Conservation (phyloP, 352 stramenopile genomes). For the Halophytophthora polymorphica region DNA sequence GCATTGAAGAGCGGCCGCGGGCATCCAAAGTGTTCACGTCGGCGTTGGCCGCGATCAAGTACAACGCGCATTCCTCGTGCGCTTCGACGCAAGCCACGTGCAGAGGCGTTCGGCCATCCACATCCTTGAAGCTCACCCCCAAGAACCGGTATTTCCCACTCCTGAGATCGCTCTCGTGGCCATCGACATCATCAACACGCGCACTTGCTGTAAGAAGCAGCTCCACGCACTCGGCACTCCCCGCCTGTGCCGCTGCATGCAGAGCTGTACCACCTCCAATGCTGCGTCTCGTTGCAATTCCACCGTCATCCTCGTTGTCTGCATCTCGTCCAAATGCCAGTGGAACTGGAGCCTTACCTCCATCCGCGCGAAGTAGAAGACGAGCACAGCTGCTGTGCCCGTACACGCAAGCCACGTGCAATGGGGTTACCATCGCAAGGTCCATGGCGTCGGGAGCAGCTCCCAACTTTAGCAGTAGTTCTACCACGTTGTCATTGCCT, state of each 20-base stretch:
- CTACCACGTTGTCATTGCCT: slow-evolving; percentile 42
- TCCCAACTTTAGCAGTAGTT: slow-evolving; percentile 40
- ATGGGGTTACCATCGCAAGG: slow-evolving; percentile 42
- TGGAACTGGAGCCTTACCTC: slow-evolving; percentile 3
- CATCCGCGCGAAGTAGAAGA: slow-evolving; percentile 51
- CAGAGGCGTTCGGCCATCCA: slow-evolving; percentile 53
- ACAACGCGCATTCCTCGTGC: slow-evolving; percentile 48
- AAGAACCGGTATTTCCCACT: slow-evolving; percentile 46
- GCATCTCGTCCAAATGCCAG: slow-evolving; percentile 18
- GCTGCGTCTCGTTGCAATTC: slow-evolving; percentile 21
- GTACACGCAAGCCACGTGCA: slow-evolving; percentile 57
- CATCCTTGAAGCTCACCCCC: slow-evolving; percentile 42
- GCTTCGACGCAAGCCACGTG: slow-evolving; percentile 42
- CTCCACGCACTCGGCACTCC: slow-evolving; percentile 54
- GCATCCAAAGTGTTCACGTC: slow-evolving; percentile 34
- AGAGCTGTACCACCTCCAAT: slow-evolving; percentile 53
- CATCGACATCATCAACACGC: slow-evolving; percentile 24
- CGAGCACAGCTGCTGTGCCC: slow-evolving; percentile 44
- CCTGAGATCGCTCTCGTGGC: background rate
- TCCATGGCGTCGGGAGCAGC: slow-evolving; percentile 32
- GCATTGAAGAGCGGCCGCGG: slow-evolving; percentile 28
- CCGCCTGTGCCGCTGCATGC: slow-evolving; percentile 43
- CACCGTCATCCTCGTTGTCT: slow-evolving; percentile 17
- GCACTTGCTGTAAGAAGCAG: slow-evolving; percentile 54
- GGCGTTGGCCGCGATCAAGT: slow-evolving; percentile 60